Percentiles rank a stretch among this genome's conserved stretches.
Conservation (phyloP, 441 rosid species). For the Pelargonium citronellum region DNA sequence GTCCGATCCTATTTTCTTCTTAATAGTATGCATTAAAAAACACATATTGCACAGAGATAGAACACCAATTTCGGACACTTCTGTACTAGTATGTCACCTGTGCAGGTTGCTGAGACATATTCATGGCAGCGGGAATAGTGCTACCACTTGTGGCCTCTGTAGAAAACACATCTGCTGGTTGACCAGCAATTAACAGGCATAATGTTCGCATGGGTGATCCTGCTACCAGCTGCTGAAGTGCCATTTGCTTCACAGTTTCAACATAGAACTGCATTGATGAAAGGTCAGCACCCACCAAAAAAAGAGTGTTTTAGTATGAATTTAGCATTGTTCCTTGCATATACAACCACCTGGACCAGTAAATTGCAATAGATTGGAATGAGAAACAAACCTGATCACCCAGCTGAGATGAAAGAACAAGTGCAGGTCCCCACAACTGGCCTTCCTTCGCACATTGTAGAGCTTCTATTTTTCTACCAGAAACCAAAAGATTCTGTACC, state of each 20-base stretch:
- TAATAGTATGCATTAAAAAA: neutral
- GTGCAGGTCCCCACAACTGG: slow-evolving; percentile 98
- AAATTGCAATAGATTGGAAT: slow-evolving; percentile 14
- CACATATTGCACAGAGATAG: neutral
- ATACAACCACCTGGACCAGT: slow-evolving; percentile 15
- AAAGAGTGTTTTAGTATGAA: slow-evolving; percentile 10
- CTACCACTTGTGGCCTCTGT: slow-evolving; percentile 28
- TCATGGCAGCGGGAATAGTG: slow-evolving; percentile 35
- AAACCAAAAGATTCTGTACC: slow-evolving; percentile 88
- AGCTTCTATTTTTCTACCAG: slow-evolving; percentile 89
- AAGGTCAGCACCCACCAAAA: slow-evolving; percentile 13
- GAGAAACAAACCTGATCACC: slow-evolving; percentile 73
- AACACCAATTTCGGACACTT: slow-evolving; percentile 1
- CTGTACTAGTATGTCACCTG: slow-evolving; percentile 45
- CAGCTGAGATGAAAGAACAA: slow-evolving; percentile 89
- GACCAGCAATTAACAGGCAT: slow-evolving; percentile 94
- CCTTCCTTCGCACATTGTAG: slow-evolving; percentile 81
- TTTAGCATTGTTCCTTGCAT: slow-evolving; percentile 6
- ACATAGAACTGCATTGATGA: slow-evolving; percentile 64
- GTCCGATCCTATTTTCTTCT: neutral
- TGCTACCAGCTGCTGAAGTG: slow-evolving; percentile 74
- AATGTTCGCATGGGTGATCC: slow-evolving; percentile 97
- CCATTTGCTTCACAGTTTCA: slow-evolving; percentile 95
- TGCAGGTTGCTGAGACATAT: slow-evolving; percentile 41
- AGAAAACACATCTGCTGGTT: slow-evolving; percentile 89